These are phyloP conservation scores for Backusella westeae DNA, from an alignment of 192 early-diverging fungal species.

Conservation along the genomic window DNA sequence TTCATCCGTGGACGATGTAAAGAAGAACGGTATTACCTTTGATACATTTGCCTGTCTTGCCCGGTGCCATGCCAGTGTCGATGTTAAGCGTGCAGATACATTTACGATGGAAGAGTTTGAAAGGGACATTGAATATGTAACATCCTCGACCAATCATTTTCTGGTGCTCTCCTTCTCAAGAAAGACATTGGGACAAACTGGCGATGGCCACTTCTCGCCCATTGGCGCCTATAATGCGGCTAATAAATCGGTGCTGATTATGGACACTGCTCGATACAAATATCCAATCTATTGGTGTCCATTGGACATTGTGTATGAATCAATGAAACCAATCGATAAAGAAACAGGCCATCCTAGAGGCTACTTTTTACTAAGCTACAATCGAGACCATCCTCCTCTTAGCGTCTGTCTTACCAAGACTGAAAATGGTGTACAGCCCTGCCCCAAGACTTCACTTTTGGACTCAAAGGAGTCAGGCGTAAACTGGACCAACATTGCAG, in stretches of 20 bases:
- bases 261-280: constrained; percentile 90
- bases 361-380: constrained; percentile 75
- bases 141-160: constrained; percentile 69
- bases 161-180: constrained; percentile 90
- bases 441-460: neutral
- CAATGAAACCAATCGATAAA: constrained; percentile 77
- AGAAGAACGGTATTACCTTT: constrained; percentile 85
- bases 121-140: constrained; percentile 67
- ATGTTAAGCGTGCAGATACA: constrained; percentile 66
- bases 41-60: constrained; percentile 88
- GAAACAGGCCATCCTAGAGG: constrained; percentile 82
- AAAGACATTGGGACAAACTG: constrained; percentile 76
- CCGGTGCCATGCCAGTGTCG: constrained; percentile 78
- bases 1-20: constrained; percentile 66
- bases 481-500: constrained; percentile 50
- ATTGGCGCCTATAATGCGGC: constrained; percentile 79
- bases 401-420: constrained; percentile 38
- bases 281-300: constrained; percentile 88
- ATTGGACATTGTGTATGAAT: constrained; percentile 72
- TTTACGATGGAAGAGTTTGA: constrained; percentile 76
- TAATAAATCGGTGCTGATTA: constrained; percentile 70
- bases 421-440: neutral
- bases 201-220: constrained; percentile 92
- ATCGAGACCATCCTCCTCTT: constrained; percentile 29
- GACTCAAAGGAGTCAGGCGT: constrained; percentile 11